A percentile compares a stretch with the other conserved stretches of the same genome.
These are phyloP conservation scores for Candida nitratophila DNA, from an alignment of 805 yeast species.

Conservation along the genomic window DNA sequence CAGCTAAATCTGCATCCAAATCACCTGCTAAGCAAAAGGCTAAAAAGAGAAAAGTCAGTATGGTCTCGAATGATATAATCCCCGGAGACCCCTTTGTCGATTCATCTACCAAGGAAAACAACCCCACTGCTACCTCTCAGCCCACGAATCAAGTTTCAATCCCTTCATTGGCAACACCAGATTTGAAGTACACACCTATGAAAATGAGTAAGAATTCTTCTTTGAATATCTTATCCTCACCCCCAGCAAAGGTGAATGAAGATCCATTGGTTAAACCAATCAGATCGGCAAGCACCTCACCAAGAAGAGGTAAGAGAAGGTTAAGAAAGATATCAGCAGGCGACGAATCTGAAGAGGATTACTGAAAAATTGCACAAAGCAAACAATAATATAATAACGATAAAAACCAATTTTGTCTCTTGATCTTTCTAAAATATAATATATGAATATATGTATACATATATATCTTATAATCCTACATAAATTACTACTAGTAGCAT, in stretches of 20 bases:
- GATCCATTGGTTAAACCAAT: neutral
- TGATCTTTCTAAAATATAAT: too few species aligned
- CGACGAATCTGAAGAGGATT: neutral
- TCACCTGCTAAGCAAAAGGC: neutral
- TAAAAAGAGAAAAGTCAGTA: neutral
- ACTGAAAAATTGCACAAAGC: neutral
- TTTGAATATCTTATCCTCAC: neutral
- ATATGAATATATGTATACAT: neutral
- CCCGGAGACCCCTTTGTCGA: constrained; percentile 5
- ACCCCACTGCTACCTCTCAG: too few species aligned
- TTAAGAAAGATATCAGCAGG: neutral
- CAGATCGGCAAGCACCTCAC: neutral
- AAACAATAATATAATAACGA: too few species aligned
- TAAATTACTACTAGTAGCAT: neutral
- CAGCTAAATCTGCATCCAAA: neutral
- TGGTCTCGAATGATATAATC: neutral
- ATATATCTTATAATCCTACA: neutral
- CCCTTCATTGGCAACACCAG: neutral
- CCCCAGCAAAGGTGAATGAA: neutral
- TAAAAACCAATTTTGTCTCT: neutral
- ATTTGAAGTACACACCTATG: neutral
- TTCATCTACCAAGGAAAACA: neutral
- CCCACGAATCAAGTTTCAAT: too few species aligned
- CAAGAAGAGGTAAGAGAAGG: neutral
- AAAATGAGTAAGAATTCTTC: neutral